phyloP scores from a whole-genome alignment of 2,329 filamentous ascomycete genomes.

The Fusarium pseudocircinatum region DNA sequence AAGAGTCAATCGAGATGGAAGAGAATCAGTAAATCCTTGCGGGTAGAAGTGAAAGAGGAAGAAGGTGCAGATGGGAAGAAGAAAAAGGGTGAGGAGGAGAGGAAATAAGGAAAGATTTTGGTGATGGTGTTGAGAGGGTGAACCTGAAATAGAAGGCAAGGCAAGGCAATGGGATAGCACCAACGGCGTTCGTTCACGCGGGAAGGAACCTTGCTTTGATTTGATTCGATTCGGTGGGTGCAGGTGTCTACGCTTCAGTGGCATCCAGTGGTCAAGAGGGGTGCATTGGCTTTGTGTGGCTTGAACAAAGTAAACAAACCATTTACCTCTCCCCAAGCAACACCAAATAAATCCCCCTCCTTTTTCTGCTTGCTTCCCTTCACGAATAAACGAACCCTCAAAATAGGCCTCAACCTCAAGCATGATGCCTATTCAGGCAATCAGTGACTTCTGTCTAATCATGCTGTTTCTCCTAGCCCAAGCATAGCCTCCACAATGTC shows the following conservation, averaged over 20 bases:
- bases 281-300: slow-evolving; percentile 1
- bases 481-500: slow-evolving; percentile 25
- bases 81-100: background rate
- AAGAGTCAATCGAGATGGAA: slow-evolving; percentile 3
- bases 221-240: background rate
- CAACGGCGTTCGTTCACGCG: slow-evolving; percentile 12
- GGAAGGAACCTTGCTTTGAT: slow-evolving; percentile 9
- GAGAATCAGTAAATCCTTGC: background rate
- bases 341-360: background rate
- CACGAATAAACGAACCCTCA: background rate
- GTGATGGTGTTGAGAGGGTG: slow-evolving; percentile 34
- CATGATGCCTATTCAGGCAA: slow-evolving; percentile 7
- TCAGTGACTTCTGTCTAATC: background rate
- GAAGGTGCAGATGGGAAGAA: background rate
- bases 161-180: slow-evolving; percentile 15
- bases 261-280: slow-evolving; percentile 6
- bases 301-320: slow-evolving; percentile 41
- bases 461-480: slow-evolving; percentile 5
- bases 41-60: slow-evolving; percentile 10
- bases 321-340: slow-evolving; percentile 17
- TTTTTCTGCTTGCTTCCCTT: background rate
- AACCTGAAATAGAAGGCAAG: slow-evolving; percentile 16
- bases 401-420: background rate
- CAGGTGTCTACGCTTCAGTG: background rate
- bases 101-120: slow-evolving; percentile 21